Percentiles rank a stretch among this genome's conserved stretches.
Evolutionary conservation across 192 early-diverging fungal species (phyloP).

Genomic region (Chytriomyces hyalinus): DNA sequence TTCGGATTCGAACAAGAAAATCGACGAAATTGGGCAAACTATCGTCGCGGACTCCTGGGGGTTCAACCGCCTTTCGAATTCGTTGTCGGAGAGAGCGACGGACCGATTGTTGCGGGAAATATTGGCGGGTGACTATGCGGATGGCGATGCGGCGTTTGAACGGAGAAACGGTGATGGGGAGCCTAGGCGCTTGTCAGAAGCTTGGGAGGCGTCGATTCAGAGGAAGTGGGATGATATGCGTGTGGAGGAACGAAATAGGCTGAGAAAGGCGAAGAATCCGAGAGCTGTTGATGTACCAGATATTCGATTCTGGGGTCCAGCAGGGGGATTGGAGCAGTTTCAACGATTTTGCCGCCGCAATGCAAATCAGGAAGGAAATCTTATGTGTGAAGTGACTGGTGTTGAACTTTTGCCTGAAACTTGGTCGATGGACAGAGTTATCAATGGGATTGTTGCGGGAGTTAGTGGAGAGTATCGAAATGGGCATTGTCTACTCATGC

Average conservation of each 20-base stretch:
- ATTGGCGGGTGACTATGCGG: not conserved
- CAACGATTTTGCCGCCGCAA: not conserved
- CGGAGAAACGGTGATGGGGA: not conserved
- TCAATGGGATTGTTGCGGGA: not conserved
- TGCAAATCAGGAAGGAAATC: not conserved
- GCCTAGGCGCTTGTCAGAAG: not conserved
- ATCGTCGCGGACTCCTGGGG: not conserved
- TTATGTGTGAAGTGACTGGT: not conserved
- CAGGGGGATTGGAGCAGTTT: not conserved
- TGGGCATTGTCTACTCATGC: slow-evolving; percentile 1
- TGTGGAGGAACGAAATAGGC: not conserved
- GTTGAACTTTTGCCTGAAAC: not conserved
- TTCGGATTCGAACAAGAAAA: not conserved
- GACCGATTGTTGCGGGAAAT: not conserved
- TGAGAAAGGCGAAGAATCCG: not conserved
- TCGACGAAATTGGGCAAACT: not conserved
- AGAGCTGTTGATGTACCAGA: not conserved
- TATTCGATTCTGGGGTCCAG: not conserved
- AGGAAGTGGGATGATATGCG: not conserved
- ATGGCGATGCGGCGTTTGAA: not conserved
- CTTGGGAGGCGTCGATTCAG: not conserved
- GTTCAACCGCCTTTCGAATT: not conserved
- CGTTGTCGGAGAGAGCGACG: not conserved
- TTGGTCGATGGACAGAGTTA: not conserved
- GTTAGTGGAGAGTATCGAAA: not conserved